Evolutionary conservation across 768 basidiomycete species (phyloP).

Genomic region (Tricholoma terreum): DNA sequence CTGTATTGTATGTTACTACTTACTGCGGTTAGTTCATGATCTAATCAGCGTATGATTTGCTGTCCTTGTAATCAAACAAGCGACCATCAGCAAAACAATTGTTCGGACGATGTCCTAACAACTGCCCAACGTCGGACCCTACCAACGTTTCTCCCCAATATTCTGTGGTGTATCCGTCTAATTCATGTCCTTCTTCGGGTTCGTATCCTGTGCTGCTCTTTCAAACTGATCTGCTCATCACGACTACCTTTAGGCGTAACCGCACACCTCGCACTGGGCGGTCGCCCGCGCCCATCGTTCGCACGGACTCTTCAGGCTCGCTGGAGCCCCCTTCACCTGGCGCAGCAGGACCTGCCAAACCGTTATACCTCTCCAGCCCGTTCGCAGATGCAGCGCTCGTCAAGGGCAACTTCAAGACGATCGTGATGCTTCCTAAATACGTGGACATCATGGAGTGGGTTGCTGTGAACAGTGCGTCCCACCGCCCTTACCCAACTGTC

Average conservation of each 20-base stretch:
- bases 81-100: background rate
- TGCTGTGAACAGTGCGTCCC: slow-evolving; percentile 79
- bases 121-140: background rate
- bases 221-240: slow-evolving; percentile 12
- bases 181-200: slow-evolving; percentile 37
- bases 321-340: slow-evolving; percentile 38
- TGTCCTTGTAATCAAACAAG: background rate
- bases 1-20: background rate
- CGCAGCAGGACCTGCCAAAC: slow-evolving; percentile 44
- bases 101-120: background rate
- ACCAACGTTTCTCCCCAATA: background rate
- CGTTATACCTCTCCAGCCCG: slow-evolving; percentile 88
- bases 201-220: slow-evolving; percentile 5
- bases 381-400: slow-evolving; percentile 95
- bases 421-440: slow-evolving; percentile 94
- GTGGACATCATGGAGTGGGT: slow-evolving; percentile 98
- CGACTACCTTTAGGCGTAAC: slow-evolving; percentile 23
- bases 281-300: slow-evolving; percentile 35
- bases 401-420: slow-evolving; percentile 98
- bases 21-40: too few relatives aligned
- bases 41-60: too few relatives aligned
- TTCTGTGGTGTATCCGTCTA: slow-evolving; percentile 1
- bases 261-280: slow-evolving; percentile 34
- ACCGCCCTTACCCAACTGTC: background rate
- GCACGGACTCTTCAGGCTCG: slow-evolving; percentile 26